A percentile compares a stretch with the other conserved stretches of the same genome.
Evolutionary conservation across 495 filamentous ascomycete species (phyloP).

Genomic region (Xeromyces bisporus): DNA sequence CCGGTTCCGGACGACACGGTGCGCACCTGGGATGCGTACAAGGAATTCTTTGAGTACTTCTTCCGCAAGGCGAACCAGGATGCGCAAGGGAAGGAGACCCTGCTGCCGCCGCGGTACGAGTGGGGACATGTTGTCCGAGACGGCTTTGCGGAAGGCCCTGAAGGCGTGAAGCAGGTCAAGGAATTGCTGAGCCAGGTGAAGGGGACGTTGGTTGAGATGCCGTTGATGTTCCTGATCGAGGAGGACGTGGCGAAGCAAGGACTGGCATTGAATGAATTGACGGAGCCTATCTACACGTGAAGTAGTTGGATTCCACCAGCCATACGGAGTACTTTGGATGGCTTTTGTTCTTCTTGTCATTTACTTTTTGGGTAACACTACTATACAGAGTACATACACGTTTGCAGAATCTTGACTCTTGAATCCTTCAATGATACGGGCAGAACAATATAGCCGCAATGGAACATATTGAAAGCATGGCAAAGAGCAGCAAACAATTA

Average conservation of each 20-base stretch:
- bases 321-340: neutral
- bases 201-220: constrained; percentile 84
- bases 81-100: constrained; percentile 18
- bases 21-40: constrained; percentile 70
- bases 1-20: constrained; percentile 68
- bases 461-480: too few relatives aligned
- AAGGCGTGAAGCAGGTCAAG: constrained; percentile 61
- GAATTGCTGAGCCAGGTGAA: constrained; percentile 56
- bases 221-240: constrained; percentile 70
- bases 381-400: too few relatives aligned
- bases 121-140: constrained; percentile 79
- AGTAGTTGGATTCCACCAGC: neutral
- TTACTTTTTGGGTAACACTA: too few relatives aligned
- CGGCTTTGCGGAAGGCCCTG: constrained; percentile 48
- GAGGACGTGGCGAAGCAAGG: constrained; percentile 82
- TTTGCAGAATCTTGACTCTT: too few relatives aligned
- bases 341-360: too few relatives aligned
- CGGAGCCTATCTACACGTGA: constrained; percentile 71
- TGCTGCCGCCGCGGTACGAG: constrained; percentile 32
- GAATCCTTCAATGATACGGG: too few relatives aligned
- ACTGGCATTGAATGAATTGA: constrained; percentile 60
- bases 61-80: constrained; percentile 38
- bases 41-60: constrained; percentile 65
- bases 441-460: too few relatives aligned
- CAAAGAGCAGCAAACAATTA: too few relatives aligned